Conservation (phyloP, 306 rosid species). For the Cicer cuneatum region DNA sequence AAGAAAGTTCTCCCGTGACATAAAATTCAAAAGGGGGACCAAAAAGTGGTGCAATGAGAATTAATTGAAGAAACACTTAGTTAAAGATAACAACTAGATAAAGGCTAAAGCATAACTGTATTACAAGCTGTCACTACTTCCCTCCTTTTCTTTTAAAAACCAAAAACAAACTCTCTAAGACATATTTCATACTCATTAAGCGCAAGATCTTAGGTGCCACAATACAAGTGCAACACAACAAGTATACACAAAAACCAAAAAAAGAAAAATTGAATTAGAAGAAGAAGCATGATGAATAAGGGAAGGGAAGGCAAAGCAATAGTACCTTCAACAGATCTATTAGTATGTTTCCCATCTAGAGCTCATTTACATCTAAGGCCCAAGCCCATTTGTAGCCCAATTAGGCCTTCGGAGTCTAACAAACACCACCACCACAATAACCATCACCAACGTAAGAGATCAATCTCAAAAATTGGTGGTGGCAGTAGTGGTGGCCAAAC, state of each 20-base stretch:
- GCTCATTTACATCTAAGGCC: constrained; percentile 76
- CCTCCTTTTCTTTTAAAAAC: constrained; percentile 59
- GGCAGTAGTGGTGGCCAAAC: constrained; percentile 48
- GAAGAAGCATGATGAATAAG: constrained; percentile 53
- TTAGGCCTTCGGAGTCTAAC: constrained; percentile 58
- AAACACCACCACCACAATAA: constrained; percentile 53
- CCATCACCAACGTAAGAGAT: constrained; percentile 60
- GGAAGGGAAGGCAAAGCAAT: constrained; percentile 61
- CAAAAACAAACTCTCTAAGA: constrained; percentile 37
- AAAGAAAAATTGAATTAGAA: neutral
- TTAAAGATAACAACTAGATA: constrained; percentile 47
- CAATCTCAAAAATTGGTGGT: constrained; percentile 45
- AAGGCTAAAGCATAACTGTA: constrained; percentile 55
- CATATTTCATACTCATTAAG: constrained; percentile 29
- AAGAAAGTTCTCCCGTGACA: constrained; percentile 52
- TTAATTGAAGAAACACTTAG: constrained; percentile 39
- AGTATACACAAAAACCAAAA: neutral
- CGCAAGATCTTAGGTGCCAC: constrained; percentile 48
- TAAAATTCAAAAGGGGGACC: constrained; percentile 50
- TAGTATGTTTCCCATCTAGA: constrained; percentile 91
- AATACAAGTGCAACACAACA: neutral
- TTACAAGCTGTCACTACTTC: constrained; percentile 65
- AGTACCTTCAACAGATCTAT: constrained; percentile 72
- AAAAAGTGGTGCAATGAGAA: constrained; percentile 54
- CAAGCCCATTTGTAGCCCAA: constrained; percentile 88